Evolutionary conservation across 257 asterid species (phyloP), one percentile per base, ranked within the genome.

Genomic region (Fraxinus americana): DNA sequence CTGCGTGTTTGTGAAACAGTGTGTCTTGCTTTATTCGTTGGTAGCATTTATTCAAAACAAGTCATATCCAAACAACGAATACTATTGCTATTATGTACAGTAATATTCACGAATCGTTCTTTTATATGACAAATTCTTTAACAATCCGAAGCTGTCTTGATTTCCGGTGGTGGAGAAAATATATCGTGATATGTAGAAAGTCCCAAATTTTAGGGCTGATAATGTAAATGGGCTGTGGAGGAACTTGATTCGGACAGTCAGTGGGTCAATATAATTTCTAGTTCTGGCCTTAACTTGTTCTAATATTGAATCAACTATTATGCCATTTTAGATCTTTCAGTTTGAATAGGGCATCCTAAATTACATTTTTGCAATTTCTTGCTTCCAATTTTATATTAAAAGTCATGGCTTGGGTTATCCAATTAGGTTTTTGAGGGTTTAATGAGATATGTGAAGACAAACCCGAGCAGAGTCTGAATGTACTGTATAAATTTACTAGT

Each of bases 101-200:
- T 43, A 43, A 10, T 11, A 0, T 1, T 43, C 50, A 43, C 50
- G 50, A 41, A 43, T 43, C 48, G 48, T 41, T 41, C 48, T 41
- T 39, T 10, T 41, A 41, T 19, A 19, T 54, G 8, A 19, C 6
- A 70, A 69, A 48, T 39, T 57, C 65, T 75, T 35, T 74, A 59
- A 14, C 17, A 19, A 52, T 63, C 63, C 2, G 67, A 61, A 50
- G 79, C 17, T 36, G 36, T 65, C 54, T 75, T 70, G 70, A 48
- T 25, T 78, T 38, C 23, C 38, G 72, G 36, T 67, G 30, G 30
- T 72, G 41, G 77, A 66, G 8, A 39, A 70, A 65, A 25, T 7
- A n/a, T 65, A 2, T 23, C 17, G n/a, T 4, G 67, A 65, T 35
- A 38, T 63, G 54, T 70, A 21, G 67, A 8, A 59, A 21, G 11